phyloP scores from a whole-genome alignment of 2,329 filamentous ascomycete species.

The Westerdykella sp. region DNA sequence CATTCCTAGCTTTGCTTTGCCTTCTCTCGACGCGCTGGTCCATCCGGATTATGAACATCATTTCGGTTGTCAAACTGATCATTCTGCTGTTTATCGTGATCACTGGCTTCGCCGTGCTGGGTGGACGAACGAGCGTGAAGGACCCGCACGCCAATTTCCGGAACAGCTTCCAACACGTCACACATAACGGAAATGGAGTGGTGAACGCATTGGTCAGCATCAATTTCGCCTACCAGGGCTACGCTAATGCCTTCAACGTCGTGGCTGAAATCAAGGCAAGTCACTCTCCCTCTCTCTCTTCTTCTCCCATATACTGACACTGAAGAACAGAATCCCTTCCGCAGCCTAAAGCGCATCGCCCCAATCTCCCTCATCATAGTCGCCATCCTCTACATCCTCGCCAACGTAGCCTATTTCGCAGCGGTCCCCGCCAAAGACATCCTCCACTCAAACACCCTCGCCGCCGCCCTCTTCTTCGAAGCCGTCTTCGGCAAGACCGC shows the following conservation, averaged over 20 bases:
- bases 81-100: slow-evolving; percentile 52
- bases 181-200: slow-evolving; percentile 24
- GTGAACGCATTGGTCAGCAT: slow-evolving; percentile 28
- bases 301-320: too few relatives aligned
- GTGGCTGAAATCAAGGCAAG: slow-evolving; percentile 28
- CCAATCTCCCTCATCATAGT: slow-evolving; percentile 48
- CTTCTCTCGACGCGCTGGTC: slow-evolving; percentile 23
- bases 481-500: slow-evolving; percentile 53
- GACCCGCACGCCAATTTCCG: slow-evolving; percentile 23
- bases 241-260: slow-evolving; percentile 31
- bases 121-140: slow-evolving; percentile 21
- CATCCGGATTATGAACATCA: slow-evolving; percentile 25
- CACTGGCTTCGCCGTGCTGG: slow-evolving; percentile 26
- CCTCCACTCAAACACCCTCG: slow-evolving; percentile 47
- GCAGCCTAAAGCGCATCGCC: slow-evolving; percentile 46
- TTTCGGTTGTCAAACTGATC: slow-evolving; percentile 49
- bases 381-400: slow-evolving; percentile 31
- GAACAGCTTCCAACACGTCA: slow-evolving; percentile 22
- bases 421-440: slow-evolving; percentile 43
- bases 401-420: slow-evolving; percentile 23
- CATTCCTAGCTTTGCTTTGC: slow-evolving; percentile 19
- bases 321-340: slow-evolving; percentile 47
- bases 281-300: background rate
- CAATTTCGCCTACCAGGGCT: slow-evolving; percentile 28
- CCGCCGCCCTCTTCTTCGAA: slow-evolving; percentile 54